Base-by-base conservation (phyloP, 2,329 filamentous ascomycete genomes). In the Parastagonospora nodorum region DNA sequence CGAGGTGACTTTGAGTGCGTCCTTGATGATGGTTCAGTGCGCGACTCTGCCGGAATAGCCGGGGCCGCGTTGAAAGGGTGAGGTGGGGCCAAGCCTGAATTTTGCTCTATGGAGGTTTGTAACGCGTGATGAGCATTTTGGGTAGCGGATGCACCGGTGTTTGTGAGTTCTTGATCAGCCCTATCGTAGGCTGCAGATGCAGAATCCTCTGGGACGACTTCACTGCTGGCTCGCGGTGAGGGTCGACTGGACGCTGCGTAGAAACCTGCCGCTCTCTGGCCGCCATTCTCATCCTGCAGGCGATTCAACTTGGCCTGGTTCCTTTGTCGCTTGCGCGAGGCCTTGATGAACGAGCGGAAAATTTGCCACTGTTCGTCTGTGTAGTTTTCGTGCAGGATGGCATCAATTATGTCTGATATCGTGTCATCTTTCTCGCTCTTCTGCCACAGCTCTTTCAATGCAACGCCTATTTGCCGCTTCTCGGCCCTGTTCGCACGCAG, bases 271-370 rank as follows among this genome's bases (percentile, higher is more conserved):
- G 37, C 31, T 55, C 53, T 44, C 61, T 57, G 46, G 29, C 56
- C 47, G 46, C 54, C 50, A 48, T 56, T 42, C 28, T 56, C 48
- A 30, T 61, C 53, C 11, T 55, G 50, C 43, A 52, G 56, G n/a
- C 50, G 51, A 45, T 55, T 50, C 56, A 52, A 61, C 56, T 68
- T 61, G 42, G 51, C 49, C 46, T 64, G 62, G 6, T 56, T 56
- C 35, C 69, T 75, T 42, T 76, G 61, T 39, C 67, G 64, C 59
- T 74, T 77, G 33, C 40, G 39, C 4, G 46, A 49, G 6, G 31
- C 14, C 62, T 78, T 78, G 30, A 74, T 74, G n/a, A 56, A 58
- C 38, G 72, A 75, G 51, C 77, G 74, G 54, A 81, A 81, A 27
- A 63, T 60, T 15, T 36, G 31, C 28, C 68, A 74, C 52, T 81